A percentile compares a stretch with the other conserved stretches of the same genome.
These are phyloP conservation scores for Gossypium anomalum DNA, from an alignment of 345 rosid species.

Conservation along the genomic window DNA sequence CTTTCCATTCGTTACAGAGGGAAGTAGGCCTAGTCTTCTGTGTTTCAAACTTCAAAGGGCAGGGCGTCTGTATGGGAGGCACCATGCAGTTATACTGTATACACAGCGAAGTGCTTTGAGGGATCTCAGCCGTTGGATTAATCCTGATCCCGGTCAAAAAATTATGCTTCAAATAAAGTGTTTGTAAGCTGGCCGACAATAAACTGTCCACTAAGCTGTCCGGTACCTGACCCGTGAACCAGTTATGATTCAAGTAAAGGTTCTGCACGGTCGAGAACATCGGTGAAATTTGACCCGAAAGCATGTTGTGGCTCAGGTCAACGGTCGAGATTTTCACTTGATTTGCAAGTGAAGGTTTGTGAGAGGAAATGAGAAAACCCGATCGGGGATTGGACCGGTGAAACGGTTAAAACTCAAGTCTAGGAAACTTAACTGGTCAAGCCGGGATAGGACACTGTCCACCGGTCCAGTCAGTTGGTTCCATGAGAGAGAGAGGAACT, in stretches of 20 bases:
- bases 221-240: slow-evolving; percentile 79
- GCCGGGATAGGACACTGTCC: slow-evolving; percentile 44
- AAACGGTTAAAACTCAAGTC: slow-evolving; percentile 83
- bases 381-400: slow-evolving; percentile 54
- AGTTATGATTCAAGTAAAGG: slow-evolving; percentile 80
- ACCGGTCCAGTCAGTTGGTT: slow-evolving; percentile 71
- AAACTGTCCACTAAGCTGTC: slow-evolving; percentile 75
- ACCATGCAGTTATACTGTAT: slow-evolving; percentile 95
- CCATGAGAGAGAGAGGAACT: slow-evolving; percentile 70
- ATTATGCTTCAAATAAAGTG: slow-evolving; percentile 79
- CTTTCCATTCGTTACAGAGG: slow-evolving; percentile 67
- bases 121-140: slow-evolving; percentile 82
- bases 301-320: slow-evolving; percentile 78
- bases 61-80: slow-evolving; percentile 74
- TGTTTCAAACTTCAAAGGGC: slow-evolving; percentile 80
- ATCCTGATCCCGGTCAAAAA: slow-evolving; percentile 88
- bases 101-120: slow-evolving; percentile 75
- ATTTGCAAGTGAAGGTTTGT: slow-evolving; percentile 63
- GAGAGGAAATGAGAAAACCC: slow-evolving; percentile 57
- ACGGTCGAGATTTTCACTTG: slow-evolving; percentile 62
- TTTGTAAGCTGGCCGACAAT: slow-evolving; percentile 57
- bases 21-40: slow-evolving; percentile 76
- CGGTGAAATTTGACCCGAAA: slow-evolving; percentile 72
- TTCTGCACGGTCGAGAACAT: slow-evolving; percentile 80
- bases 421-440: slow-evolving; percentile 65